Evolutionary conservation across 2,329 filamentous ascomycete species (phyloP), one percentile per base, ranked within the genome.

Genomic region (Fusarium luffae): DNA sequence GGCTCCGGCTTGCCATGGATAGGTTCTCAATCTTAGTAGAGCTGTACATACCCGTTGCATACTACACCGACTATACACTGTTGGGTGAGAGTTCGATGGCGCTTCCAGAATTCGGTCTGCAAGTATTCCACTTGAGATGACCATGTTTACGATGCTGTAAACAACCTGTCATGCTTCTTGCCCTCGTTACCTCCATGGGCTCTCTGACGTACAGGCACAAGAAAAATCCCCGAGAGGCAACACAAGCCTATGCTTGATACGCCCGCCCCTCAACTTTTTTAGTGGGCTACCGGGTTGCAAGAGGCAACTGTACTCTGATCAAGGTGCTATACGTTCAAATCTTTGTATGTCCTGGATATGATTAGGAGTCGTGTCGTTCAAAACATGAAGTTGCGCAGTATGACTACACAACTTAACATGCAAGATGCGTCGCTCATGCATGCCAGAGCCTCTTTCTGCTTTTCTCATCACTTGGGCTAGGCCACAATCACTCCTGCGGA

Each of bases 171-270:
- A 75, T 59, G 65, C 66, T 63, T 69, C 64, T 60, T 47, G 54
- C 51, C 63, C 54, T 69, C 65, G 79, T 79, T 74, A 76, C 76
- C 77, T 77, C 79, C 76, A 78, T 76, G 76, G 78, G 76, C 76
- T 72, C 74, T 72, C 72, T 68, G 72, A 77, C 62, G 79, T 79
- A 82, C 81, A 82, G 80, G 74, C 74, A 79, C 77, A 79, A 71
- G 65, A 74, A 78, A 79, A 79, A 75, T 78, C 73, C 75, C 78
- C 77, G 78, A 78, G 71, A 27, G 61, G 76, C 76, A 73, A 78
- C 77, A 82, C 77, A 78, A 77, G 65, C 42, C 69, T 59, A 68
- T 71, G 63, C 63, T 68, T 70, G 44, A 71, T 71, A 59, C 58
- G 70, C 62, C 56, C 54, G 51, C 49, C 54, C 60, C 51, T 65